Evolutionary conservation across 75 land plant species (phyloP), one percentile per base, ranked within the genome.

Genomic region (Chamaecyparis obtusa): DNA sequence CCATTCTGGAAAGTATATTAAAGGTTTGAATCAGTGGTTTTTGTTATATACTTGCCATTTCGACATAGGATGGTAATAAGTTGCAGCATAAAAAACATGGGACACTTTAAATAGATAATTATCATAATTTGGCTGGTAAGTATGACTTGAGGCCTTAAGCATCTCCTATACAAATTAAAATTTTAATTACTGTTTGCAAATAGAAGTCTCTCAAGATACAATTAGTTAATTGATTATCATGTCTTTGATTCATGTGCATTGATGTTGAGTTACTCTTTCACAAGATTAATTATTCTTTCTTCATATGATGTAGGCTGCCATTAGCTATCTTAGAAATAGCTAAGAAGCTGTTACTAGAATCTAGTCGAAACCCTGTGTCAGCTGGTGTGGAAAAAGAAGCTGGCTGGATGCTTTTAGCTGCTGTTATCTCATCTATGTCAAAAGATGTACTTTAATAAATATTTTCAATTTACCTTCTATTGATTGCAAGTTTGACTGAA

Each of bases 331-430:
- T 96, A 86, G 96, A 98, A 69, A 91, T 98, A 69, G 93, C 95
- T 80, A 96, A 95, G 90, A 92, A 90, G 84, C 89, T 98, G 94
- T 83, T 96, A 83, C 87, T 88, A 19, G 94, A 93, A 79, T 91
- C 86, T 83, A 91, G 94, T 71, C 88, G 99, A 15, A 94, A 94
- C n/a, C 90, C 97, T 89, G 83, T 88, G 9, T 94, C 94, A 85
- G 90, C 95, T 19, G 86, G 87, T 83, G 92, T 92, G 19, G 99
- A 95, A 87, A 94, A 94, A 86, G 98, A 98, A 91, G 94, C 97
- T 86, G 99, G 99, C 56, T 98, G 99, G 99, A 81, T 93, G 80
- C 95, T 98, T 85, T 90, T 98, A 82, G 94, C 96, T 83, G 93
- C 99, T 85, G 87, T 95, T 85, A 84, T 97, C 35, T 86, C 96